A percentile compares a stretch with the other conserved stretches of the same genome.
phyloP scores from a whole-genome alignment of 1,139 yeast species.

The Sporopachydermia cereana region DNA sequence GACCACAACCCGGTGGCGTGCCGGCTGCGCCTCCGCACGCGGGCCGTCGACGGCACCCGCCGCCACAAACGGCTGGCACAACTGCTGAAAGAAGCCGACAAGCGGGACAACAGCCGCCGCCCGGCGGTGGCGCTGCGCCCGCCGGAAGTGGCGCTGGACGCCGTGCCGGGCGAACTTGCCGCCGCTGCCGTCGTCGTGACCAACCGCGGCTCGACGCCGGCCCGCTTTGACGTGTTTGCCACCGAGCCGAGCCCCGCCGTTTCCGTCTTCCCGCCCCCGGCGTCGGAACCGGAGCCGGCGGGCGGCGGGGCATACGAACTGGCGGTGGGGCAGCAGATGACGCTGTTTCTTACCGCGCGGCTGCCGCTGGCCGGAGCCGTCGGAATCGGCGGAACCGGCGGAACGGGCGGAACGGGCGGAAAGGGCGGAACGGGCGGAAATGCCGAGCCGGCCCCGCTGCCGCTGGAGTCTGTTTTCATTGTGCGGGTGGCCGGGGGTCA shows the following conservation, averaged over 20 bases:
- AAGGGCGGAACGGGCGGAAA: too few relatives aligned
- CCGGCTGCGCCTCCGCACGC: conserved; percentile 34
- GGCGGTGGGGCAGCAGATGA: neutral
- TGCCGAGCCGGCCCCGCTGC: neutral
- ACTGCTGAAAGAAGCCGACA: conserved; percentile 29
- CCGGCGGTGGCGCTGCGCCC: conserved; percentile 27
- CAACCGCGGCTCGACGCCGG: neutral
- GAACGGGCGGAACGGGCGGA: too few relatives aligned
- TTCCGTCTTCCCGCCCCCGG: neutral
- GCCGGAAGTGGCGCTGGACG: conserved; percentile 14
- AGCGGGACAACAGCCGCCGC: conserved; percentile 31
- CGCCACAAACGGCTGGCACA: conserved; percentile 25
- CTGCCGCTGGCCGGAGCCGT: neutral
- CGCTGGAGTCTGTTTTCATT: conserved; percentile 17
- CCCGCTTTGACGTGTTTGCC: neutral
- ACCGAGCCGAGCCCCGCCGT: neutral
- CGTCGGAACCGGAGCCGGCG: neutral
- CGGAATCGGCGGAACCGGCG: too few relatives aligned
- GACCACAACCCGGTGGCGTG: conserved; percentile 72
- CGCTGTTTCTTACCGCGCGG: neutral
- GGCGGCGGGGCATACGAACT: neutral
- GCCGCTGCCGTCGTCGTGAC: conserved; percentile 10
- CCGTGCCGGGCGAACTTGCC: conserved; percentile 13
- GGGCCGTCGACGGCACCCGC: conserved; percentile 34
- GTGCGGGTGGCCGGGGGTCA: conserved; percentile 21